Evolutionary conservation across 331 rosid species (phyloP).

Genomic region (Saraca asoca): DNA sequence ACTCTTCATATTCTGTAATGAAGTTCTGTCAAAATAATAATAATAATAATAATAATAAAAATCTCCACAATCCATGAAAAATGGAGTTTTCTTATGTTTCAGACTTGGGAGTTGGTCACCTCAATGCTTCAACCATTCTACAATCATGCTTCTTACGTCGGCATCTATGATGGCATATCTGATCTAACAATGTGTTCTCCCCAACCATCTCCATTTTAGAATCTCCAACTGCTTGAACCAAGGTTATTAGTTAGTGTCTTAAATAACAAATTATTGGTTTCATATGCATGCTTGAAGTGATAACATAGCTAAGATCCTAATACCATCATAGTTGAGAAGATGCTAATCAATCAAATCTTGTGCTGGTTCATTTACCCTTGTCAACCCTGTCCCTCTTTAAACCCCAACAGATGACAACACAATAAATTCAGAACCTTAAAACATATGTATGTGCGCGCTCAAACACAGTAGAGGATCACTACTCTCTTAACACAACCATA

Average conservation of each 20-base stretch:
- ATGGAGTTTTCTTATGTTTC: too few species aligned
- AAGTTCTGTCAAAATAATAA: too few species aligned
- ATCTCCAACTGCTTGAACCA: constrained; percentile 51
- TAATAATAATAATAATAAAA: too few species aligned
- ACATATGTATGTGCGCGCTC: background rate
- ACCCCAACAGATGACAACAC: background rate
- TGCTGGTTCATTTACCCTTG: background rate
- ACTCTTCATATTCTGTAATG: too few species aligned
- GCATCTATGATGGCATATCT: constrained; percentile 88
- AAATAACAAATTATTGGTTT: constrained; percentile 1
- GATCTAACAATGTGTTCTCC: constrained; percentile 80
- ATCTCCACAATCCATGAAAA: too few species aligned
- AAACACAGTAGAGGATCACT: constrained; percentile 8
- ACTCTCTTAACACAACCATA: constrained; percentile 1
- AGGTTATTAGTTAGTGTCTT: constrained; percentile 31
- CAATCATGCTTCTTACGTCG: constrained; percentile 92
- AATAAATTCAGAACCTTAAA: background rate
- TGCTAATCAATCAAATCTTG: background rate
- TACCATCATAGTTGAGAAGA: background rate
- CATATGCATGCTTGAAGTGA: background rate
- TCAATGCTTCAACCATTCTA: constrained; percentile 72
- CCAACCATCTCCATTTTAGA: constrained; percentile 87
- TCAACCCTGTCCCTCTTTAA: too few species aligned
- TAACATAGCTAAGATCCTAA: background rate
- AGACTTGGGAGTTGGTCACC: constrained; percentile 33